Evolutionary conservation across 441 rosid species (phyloP).

Genomic region (Gossypium armourianum): DNA sequence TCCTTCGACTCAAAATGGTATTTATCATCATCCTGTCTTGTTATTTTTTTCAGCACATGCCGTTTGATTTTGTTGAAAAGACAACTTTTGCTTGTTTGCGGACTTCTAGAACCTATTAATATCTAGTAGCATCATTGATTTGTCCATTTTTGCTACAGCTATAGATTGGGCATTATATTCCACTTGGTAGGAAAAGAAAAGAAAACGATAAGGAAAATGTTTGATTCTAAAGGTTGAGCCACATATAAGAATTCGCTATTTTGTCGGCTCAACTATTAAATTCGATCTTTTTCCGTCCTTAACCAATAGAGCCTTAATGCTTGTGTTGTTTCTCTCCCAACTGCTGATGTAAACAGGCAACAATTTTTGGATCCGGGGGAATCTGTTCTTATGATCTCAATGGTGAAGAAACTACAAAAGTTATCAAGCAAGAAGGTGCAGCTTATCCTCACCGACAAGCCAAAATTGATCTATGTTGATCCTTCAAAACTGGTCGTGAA

Average conservation of each 20-base stretch:
- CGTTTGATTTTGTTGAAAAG: conserved; percentile 5
- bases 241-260: not conserved
- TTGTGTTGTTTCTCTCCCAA: not conserved
- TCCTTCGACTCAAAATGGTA: conserved; percentile 97
- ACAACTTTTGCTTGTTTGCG: not conserved
- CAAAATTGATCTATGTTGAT: conserved; percentile 77
- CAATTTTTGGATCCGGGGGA: conserved; percentile 93
- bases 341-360: conserved; percentile 49
- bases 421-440: conserved; percentile 92
- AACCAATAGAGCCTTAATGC: conserved; percentile 5
- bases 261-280: not conserved
- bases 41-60: not conserved
- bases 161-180: not conserved
- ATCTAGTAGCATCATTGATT: not conserved
- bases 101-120: not conserved
- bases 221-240: not conserved
- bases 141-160: not conserved
- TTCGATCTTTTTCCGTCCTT: not conserved
- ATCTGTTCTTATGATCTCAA: conserved; percentile 89
- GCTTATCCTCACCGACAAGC: conserved; percentile 91
- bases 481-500: conserved; percentile 75
- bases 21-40: conserved; percentile 13
- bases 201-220: not conserved
- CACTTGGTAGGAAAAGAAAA: not conserved
- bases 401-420: conserved; percentile 86